Conservation (phyloP, 202 grass and related monocot species). For the Zoysia matrella region DNA sequence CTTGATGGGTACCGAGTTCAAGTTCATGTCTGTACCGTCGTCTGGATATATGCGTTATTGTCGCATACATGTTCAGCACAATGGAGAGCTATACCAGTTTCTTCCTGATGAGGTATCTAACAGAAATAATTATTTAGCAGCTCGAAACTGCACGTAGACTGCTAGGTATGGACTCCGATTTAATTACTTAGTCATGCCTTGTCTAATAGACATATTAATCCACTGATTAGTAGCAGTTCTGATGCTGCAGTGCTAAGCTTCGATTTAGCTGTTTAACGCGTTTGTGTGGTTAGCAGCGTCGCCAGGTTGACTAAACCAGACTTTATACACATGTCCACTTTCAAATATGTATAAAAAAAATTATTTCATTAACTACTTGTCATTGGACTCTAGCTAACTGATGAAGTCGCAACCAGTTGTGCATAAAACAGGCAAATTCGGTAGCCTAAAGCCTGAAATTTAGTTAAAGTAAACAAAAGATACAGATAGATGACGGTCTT, state of each 20-base stretch:
- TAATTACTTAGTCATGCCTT: constrained; percentile 22
- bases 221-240: not conserved
- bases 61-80: constrained; percentile 34
- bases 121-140: constrained; percentile 23
- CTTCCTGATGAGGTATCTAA: constrained; percentile 14
- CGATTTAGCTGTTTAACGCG: constrained; percentile 13
- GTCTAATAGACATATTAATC: not conserved
- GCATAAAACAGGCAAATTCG: constrained; percentile 22
- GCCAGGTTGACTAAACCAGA: constrained; percentile 1
- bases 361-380: constrained; percentile 19
- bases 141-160: constrained; percentile 1
- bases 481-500: not conserved
- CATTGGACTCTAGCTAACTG: not conserved
- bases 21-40: constrained; percentile 42
- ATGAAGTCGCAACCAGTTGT: constrained; percentile 22
- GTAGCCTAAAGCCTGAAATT: not conserved
- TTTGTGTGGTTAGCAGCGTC: not conserved
- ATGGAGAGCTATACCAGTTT: constrained; percentile 6
- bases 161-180: constrained; percentile 45
- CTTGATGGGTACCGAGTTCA: not conserved
- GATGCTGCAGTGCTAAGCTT: constrained; percentile 18
- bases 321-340: not conserved
- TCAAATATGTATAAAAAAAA: constrained; percentile 12
- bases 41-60: not conserved
- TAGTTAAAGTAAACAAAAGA: not conserved